Conservation (phyloP, 2,329 filamentous ascomycete genomes). For the Emydomyces testavorans region DNA sequence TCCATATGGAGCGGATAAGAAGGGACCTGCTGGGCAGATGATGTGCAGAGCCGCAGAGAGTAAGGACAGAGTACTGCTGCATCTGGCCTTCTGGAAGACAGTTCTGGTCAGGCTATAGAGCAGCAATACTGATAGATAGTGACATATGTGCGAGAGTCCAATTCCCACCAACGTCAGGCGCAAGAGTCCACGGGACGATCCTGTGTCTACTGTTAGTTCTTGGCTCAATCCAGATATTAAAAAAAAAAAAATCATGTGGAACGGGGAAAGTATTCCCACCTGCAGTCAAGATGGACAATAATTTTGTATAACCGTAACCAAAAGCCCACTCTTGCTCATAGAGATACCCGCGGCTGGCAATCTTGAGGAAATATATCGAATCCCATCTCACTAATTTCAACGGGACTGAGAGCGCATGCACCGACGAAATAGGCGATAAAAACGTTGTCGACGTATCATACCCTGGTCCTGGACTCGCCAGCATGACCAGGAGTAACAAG, state of each 20-base stretch:
- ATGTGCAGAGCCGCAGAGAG: constrained; percentile 64
- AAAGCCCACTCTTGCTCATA: constrained; percentile 59
- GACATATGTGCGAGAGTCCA: constrained; percentile 57
- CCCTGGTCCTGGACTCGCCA: constrained; percentile 44
- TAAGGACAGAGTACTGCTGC: constrained; percentile 35
- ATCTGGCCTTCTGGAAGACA: constrained; percentile 38
- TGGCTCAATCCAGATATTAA: background rate
- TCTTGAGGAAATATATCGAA: constrained; percentile 48
- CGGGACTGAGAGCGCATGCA: background rate
- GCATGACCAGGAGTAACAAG: constrained; percentile 40
- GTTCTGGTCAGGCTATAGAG: constrained; percentile 55
- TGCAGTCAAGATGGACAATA: constrained; percentile 32
- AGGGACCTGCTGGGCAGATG: constrained; percentile 76
- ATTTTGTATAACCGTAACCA: constrained; percentile 43
- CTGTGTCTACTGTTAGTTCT: background rate
- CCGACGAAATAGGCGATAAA: constrained; percentile 21
- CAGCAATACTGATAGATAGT: constrained; percentile 62
- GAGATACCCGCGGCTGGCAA: constrained; percentile 44
- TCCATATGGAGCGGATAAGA: constrained; percentile 74
- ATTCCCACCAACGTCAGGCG: constrained; percentile 45
- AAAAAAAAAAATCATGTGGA: background rate
- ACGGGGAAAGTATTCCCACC: constrained; percentile 19
- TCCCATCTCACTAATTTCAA: constrained; percentile 49
- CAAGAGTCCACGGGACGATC: background rate
- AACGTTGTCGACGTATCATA: constrained; percentile 54